Evolutionary conservation across 164 flowering plant genomes (phyloP).

Genomic region (Macadamia tetraphylla): DNA sequence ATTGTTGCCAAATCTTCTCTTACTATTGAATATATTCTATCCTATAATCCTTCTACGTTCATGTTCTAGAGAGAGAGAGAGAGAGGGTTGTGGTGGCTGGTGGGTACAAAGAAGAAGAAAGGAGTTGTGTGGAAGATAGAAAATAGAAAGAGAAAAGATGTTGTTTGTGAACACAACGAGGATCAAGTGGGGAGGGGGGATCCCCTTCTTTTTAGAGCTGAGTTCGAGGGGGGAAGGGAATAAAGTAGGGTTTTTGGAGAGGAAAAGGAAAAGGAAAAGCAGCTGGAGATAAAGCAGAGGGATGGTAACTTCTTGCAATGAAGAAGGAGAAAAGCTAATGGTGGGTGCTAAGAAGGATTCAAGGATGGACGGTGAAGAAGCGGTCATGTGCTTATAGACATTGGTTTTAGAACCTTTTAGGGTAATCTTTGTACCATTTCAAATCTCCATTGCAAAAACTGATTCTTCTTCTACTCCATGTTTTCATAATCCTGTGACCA

Average conservation of each 20-base stretch:
- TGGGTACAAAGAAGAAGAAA: conserved; percentile 26
- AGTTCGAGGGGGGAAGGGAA: conserved; percentile 44
- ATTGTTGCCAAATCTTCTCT: not conserved
- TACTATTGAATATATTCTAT: not conserved
- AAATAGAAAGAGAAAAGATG: conserved; percentile 23
- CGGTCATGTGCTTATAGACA: conserved; percentile 52
- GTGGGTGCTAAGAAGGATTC: conserved; percentile 34
- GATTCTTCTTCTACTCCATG: conserved; percentile 48
- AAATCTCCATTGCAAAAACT: conserved; percentile 38
- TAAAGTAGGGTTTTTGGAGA: conserved; percentile 44
- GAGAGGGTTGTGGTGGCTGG: not conserved
- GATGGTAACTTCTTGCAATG: conserved; percentile 71
- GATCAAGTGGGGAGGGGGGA: conserved; percentile 36
- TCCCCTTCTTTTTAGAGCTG: conserved; percentile 59
- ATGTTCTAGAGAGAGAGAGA: not conserved
- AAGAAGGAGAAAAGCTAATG: conserved; percentile 39
- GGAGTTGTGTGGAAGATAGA: conserved; percentile 18
- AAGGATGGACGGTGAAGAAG: conserved; percentile 24
- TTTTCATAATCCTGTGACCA: not conserved
- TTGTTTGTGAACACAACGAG: conserved; percentile 75
- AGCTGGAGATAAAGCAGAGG: conserved; percentile 30
- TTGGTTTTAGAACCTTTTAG: conserved; percentile 23
- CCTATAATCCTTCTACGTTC: conserved; percentile 3
- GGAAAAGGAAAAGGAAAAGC: conserved; percentile 20
- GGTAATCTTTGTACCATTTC: conserved; percentile 30